These are phyloP conservation scores for Calycina marina DNA, from an alignment of 2,329 filamentous ascomycete genomes.

Conservation along the genomic window DNA sequence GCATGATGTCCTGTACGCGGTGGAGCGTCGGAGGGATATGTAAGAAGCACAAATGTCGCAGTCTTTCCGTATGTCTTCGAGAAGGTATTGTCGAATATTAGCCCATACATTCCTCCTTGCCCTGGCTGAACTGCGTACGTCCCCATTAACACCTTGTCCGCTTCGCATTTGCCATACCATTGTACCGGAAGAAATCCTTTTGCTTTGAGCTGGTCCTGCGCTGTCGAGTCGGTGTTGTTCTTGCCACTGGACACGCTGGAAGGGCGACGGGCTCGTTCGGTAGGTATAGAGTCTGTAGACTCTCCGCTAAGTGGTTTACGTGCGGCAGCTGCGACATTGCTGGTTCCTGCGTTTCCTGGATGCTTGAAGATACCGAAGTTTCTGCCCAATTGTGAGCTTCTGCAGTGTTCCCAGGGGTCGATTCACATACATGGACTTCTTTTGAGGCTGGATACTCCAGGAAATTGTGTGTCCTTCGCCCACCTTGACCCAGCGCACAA, in stretches of 20 bases:
- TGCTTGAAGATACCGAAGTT: constrained; percentile 99
- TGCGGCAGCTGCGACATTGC: constrained; percentile 12
- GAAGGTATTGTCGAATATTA: constrained; percentile 98
- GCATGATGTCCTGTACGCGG: constrained; percentile 62
- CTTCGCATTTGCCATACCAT: constrained; percentile 92
- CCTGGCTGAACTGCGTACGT: constrained; percentile 63
- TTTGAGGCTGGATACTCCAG: constrained; percentile 95
- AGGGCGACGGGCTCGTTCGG: constrained; percentile 20
- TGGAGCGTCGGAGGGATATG: constrained; percentile 71
- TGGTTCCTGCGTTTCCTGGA: constrained; percentile 51
- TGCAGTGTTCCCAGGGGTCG: not conserved
- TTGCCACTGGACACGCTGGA: constrained; percentile 23
- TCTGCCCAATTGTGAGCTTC: constrained; percentile 26
- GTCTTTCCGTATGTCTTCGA: constrained; percentile 92
- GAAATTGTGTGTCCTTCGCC: constrained; percentile 83
- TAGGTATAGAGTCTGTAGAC: constrained; percentile 11
- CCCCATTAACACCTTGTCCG: constrained; percentile 86
- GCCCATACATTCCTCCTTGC: constrained; percentile 83
- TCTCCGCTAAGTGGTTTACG: constrained; percentile 13
- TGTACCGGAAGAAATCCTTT: constrained; percentile 57
- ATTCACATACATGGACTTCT: constrained; percentile 67
- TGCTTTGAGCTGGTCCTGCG: constrained; percentile 47
- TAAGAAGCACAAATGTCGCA: constrained; percentile 85
- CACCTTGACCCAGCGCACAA: constrained; percentile 93
- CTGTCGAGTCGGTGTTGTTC: constrained; percentile 45